Conservation (phyloP, 2,329 filamentous ascomycete species). For the Fusarium algeriense region DNA sequence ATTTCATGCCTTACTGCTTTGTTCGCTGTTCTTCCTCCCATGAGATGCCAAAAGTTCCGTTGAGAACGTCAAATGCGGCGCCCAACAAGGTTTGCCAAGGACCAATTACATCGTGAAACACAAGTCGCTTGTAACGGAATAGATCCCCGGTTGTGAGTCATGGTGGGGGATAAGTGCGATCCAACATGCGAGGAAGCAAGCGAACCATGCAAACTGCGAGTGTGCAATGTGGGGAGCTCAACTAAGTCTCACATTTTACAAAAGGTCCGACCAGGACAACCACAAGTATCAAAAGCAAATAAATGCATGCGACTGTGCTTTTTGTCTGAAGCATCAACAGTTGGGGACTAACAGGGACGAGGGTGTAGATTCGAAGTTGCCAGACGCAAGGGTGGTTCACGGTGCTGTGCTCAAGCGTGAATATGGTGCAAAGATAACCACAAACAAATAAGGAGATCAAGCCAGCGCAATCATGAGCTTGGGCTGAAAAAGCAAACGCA, state of each 20-base stretch:
- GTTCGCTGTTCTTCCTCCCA: background rate
- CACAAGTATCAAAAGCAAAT: background rate
- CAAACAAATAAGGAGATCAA: conserved; percentile 13
- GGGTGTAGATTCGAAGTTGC: conserved; percentile 21
- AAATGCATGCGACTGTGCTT: background rate
- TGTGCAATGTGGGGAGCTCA: conserved; percentile 33
- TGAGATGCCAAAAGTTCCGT: conserved; percentile 8
- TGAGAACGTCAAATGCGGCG: conserved; percentile 1
- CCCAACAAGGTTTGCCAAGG: conserved; percentile 26
- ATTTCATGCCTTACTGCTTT: background rate
- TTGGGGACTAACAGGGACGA: conserved; percentile 23
- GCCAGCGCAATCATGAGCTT: conserved; percentile 5
- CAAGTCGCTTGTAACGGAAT: conserved; percentile 34
- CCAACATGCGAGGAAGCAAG: conserved; percentile 16
- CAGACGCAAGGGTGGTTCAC: conserved; percentile 43
- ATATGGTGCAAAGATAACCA: conserved; percentile 38
- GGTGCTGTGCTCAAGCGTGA: conserved; percentile 43
- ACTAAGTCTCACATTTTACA: conserved; percentile 19
- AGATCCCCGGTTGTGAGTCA: conserved; percentile 42
- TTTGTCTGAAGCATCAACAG: conserved; percentile 18
- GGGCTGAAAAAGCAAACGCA: conserved; percentile 26
- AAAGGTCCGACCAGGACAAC: background rate
- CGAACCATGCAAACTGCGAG: conserved; percentile 30
- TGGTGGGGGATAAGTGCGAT: conserved; percentile 18
- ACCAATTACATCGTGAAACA: conserved; percentile 40